Conservation (phyloP, 2,329 filamentous ascomycete genomes). For the Clarireedia monteithiana region DNA sequence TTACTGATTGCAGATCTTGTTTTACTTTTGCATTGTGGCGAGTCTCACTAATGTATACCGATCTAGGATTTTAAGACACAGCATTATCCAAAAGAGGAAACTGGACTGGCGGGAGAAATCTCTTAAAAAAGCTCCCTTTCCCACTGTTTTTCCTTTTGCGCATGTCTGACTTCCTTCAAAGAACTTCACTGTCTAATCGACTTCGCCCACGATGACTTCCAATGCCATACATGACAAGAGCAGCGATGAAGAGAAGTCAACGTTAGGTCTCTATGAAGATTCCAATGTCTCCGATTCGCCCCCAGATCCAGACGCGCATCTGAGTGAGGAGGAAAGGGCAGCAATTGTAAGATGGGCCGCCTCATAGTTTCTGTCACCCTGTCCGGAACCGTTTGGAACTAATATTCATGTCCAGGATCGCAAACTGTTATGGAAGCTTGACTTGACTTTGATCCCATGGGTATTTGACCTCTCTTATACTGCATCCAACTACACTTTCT, state of each 20-base stretch:
- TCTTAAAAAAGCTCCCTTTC: too few relatives aligned
- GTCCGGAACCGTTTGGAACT: neutral
- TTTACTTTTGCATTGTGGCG: too few relatives aligned
- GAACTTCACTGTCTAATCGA: too few relatives aligned
- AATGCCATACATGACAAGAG: neutral
- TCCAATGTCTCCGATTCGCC: slow-evolving; percentile 7
- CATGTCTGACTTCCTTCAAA: too few relatives aligned
- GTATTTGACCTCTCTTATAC: slow-evolving; percentile 17
- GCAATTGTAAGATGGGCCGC: slow-evolving; percentile 42
- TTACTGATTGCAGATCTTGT: too few relatives aligned
- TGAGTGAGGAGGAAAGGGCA: slow-evolving; percentile 55
- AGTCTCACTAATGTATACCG: too few relatives aligned
- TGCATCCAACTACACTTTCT: neutral
- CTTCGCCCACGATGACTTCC: neutral
- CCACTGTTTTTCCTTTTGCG: too few relatives aligned
- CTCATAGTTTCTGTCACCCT: neutral
- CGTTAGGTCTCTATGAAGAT: neutral
- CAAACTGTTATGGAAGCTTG: slow-evolving; percentile 54
- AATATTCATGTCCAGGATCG: slow-evolving; percentile 42
- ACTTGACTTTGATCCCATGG: slow-evolving; percentile 54
- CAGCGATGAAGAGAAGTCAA: slow-evolving; percentile 7
- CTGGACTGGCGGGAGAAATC: too few relatives aligned
- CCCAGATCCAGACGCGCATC: slow-evolving; percentile 53
- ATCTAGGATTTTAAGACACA: too few relatives aligned
- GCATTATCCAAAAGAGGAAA: too few relatives aligned